A percentile compares a stretch with the other conserved stretches of the same genome.
Evolutionary conservation across 2,329 filamentous ascomycete species (phyloP).

Genomic region (Aspergillus luchuensis): DNA sequence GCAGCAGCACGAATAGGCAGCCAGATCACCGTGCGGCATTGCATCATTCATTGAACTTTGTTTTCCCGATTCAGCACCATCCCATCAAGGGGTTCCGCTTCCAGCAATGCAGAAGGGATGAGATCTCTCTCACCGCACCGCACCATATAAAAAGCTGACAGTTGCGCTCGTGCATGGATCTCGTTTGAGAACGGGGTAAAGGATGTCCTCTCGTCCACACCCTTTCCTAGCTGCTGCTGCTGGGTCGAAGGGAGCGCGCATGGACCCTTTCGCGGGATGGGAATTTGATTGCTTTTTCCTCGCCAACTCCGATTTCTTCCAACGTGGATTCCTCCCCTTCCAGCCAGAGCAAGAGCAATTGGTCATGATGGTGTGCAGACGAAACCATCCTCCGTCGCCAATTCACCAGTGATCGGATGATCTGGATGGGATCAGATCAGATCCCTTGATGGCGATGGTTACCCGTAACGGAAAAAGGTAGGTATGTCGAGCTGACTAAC

Average conservation of each 20-base stretch:
- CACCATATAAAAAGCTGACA: no score
- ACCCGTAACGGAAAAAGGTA: background rate
- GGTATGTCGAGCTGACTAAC: background rate
- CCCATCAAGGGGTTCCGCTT: no score
- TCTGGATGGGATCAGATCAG: no score
- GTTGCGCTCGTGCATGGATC: no score
- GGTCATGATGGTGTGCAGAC: no score
- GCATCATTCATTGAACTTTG: constrained; percentile 3
- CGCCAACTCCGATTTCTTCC: background rate
- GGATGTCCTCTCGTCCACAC: background rate
- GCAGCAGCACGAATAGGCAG: background rate
- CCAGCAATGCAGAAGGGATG: no score
- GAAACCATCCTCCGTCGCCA: no score
- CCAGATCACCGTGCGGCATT: background rate
- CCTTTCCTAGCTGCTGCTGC: background rate
- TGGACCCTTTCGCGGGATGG: background rate
- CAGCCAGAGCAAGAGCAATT: background rate
- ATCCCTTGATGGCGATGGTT: background rate
- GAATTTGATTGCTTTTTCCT: background rate
- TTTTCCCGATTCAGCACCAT: background rate
- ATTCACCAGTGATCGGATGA: no score
- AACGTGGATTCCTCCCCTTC: constrained; percentile 2
- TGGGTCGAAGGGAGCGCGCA: background rate
- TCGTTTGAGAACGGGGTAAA: no score
- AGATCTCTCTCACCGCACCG: no score